These are phyloP conservation scores for Neoscytalidium dimidiatum DNA, from an alignment of 2,329 filamentous ascomycete species.

Conservation along the genomic window DNA sequence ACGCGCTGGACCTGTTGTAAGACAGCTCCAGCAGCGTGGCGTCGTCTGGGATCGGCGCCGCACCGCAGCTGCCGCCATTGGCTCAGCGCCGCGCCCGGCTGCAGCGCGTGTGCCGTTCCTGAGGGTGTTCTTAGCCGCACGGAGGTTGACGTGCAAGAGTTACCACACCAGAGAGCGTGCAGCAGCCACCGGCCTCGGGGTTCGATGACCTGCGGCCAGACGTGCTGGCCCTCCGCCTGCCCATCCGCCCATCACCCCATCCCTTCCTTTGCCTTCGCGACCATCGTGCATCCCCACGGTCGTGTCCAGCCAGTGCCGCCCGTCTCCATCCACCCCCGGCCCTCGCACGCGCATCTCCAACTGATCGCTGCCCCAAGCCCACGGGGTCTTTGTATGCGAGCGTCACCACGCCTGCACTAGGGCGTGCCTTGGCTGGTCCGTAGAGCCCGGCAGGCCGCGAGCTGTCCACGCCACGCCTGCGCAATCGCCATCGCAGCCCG, in stretches of 20 bases:
- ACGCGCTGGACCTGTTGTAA: not conserved
- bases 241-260: conserved; percentile 18
- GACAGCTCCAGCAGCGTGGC: conserved; percentile 6
- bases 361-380: conserved; percentile 11
- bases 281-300: not conserved
- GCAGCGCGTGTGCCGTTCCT: conserved; percentile 13
- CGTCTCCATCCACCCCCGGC: not conserved
- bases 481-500: conserved; percentile 3
- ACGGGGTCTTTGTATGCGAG: conserved; percentile 19
- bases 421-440: conserved; percentile 14
- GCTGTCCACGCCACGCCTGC: conserved; percentile 19
- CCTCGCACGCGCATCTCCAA: conserved; percentile 12
- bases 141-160: conserved; percentile 20
- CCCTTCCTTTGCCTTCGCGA: conserved; percentile 10
- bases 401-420: conserved; percentile 18
- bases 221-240: conserved; percentile 7
- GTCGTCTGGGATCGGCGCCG: not conserved
- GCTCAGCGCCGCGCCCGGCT: not conserved
- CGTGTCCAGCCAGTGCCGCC: not conserved
- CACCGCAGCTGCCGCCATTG: not conserved
- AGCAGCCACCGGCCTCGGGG: conserved; percentile 22
- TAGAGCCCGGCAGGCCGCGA: conserved; percentile 15
- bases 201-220: conserved; percentile 8
- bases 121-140: conserved; percentile 16
- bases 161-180: conserved; percentile 23